Percentiles rank a stretch among this genome's conserved stretches.
phyloP scores from a whole-genome alignment of 495 filamentous ascomycete genomes.

The Talaromyces wortmannii region DNA sequence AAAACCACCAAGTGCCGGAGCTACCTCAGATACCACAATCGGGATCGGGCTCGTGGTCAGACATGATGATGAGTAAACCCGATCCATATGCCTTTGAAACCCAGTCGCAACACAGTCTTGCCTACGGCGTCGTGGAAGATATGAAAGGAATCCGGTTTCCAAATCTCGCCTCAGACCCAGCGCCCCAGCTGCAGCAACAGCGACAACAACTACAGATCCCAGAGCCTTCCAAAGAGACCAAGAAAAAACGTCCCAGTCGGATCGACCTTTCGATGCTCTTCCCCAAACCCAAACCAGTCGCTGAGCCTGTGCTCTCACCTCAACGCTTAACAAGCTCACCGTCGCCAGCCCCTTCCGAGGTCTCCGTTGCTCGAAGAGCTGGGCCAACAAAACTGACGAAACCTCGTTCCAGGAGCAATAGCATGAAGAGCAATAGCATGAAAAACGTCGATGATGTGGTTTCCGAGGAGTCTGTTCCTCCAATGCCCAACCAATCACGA shows the following conservation, averaged over 20 bases:
- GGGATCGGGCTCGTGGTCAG: slow-evolving; percentile 28
- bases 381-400: slow-evolving; percentile 20
- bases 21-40: slow-evolving; percentile 14
- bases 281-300: slow-evolving; percentile 30
- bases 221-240: neutral
- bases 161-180: neutral
- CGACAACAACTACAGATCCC: too few relatives aligned
- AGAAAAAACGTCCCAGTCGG: slow-evolving; percentile 22
- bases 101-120: slow-evolving; percentile 2
- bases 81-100: slow-evolving; percentile 4
- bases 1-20: slow-evolving; percentile 18
- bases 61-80: slow-evolving; percentile 4
- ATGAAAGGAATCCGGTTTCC: slow-evolving; percentile 2
- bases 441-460: neutral
- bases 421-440: neutral
- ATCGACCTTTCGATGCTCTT: slow-evolving; percentile 41
- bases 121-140: slow-evolving; percentile 4
- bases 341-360: slow-evolving; percentile 29
- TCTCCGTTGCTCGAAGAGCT: slow-evolving; percentile 9
- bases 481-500: neutral
- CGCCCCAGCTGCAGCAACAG: too few relatives aligned
- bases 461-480: neutral
- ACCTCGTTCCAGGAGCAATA: slow-evolving; percentile 5
- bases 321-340: slow-evolving; percentile 39
- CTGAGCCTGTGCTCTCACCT: slow-evolving; percentile 32